Conservation (phyloP, 805 yeast genomes). For the Schwanniomyces pseudopolymorphus region DNA sequence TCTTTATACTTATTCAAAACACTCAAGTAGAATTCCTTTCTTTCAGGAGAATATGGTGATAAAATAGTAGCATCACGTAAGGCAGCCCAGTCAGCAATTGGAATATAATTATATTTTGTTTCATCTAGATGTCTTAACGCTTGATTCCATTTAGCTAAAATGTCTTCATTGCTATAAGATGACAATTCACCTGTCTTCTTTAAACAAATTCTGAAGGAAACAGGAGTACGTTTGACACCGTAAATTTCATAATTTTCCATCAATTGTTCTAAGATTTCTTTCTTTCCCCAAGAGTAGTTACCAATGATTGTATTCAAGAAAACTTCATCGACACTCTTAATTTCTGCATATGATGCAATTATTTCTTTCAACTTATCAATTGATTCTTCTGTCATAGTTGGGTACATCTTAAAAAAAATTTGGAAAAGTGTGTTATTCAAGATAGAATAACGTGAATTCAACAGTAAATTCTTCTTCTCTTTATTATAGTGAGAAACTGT, state of each 20-base stretch:
- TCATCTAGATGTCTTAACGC: conserved; percentile 48
- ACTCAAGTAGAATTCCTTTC: conserved; percentile 55
- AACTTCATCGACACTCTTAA: conserved; percentile 71
- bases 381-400: conserved; percentile 53
- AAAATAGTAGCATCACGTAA: conserved; percentile 71
- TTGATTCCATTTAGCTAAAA: conserved; percentile 57
- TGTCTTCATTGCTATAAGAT: conserved; percentile 48
- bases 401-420: conserved; percentile 62
- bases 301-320: conserved; percentile 75
- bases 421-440: conserved; percentile 68
- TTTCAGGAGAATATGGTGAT: conserved; percentile 40
- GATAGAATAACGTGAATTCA: conserved; percentile 71
- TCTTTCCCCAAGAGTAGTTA: conserved; percentile 66
- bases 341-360: conserved; percentile 53
- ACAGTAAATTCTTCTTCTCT: conserved; percentile 47
- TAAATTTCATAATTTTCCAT: conserved; percentile 58
- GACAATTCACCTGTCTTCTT: conserved; percentile 70
- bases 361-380: conserved; percentile 55
- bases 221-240: conserved; percentile 60
- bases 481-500: conserved; percentile 52
- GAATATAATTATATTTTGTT: conserved; percentile 60
- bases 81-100: conserved; percentile 85
- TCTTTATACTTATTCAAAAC: conserved; percentile 50
- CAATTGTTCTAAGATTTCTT: conserved; percentile 62
- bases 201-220: conserved; percentile 68